phyloP scores from a whole-genome alignment of 176 grass and related monocot species.

The Phyllostachys edulis region DNA sequence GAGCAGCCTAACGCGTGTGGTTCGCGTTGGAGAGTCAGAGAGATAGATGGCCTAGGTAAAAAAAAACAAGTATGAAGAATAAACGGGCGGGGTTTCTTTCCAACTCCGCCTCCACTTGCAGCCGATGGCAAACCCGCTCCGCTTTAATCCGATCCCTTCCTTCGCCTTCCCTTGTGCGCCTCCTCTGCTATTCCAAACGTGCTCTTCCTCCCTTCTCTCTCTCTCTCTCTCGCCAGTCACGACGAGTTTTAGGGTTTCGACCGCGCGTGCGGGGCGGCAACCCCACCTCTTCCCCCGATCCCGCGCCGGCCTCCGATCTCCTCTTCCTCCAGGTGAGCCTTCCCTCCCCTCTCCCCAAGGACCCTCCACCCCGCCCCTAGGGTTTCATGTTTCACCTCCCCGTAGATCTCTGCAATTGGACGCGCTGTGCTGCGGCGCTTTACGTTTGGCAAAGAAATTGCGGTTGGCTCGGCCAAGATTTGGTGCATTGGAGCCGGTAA shows the following conservation, averaged over 20 bases:
- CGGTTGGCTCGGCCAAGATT: background rate
- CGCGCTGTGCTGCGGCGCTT: background rate
- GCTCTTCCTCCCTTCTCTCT: background rate
- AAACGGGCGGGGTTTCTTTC: background rate
- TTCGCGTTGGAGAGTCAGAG: too few relatives aligned
- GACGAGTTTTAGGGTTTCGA: constrained; percentile 12
- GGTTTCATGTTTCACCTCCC: background rate
- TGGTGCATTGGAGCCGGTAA: background rate
- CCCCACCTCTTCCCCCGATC: background rate
- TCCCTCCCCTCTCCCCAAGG: background rate
- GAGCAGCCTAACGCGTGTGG: too few relatives aligned
- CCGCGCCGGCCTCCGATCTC: background rate
- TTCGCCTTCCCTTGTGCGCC: background rate
- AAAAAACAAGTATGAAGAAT: too few relatives aligned
- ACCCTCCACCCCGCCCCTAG: background rate
- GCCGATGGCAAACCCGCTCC: background rate
- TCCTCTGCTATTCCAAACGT: background rate
- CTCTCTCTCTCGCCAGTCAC: background rate
- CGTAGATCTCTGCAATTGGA: background rate
- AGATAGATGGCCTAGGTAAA: too few relatives aligned
- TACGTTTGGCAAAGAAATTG: background rate
- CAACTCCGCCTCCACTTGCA: background rate
- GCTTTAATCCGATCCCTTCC: background rate
- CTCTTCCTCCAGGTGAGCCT: background rate
- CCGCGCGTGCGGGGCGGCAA: background rate